Evolutionary conservation across 1,284 basidiomycete genomes (phyloP).

Genomic region (Tremellales sp.): DNA sequence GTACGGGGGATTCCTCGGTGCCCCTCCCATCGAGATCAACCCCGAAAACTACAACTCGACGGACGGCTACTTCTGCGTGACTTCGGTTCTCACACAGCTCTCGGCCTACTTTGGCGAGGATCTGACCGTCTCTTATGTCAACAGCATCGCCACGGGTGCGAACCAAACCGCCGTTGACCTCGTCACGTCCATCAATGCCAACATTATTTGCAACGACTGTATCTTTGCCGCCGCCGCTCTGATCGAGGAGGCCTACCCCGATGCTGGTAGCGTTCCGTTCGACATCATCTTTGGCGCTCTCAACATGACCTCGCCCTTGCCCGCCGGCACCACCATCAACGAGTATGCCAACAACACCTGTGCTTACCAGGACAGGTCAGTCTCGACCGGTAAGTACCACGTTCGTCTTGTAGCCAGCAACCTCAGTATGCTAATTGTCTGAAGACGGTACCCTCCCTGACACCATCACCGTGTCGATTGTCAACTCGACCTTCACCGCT

Average conservation of each 20-base stretch:
- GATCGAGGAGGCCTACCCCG: slow-evolving; percentile 34
- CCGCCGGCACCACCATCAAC: slow-evolving; percentile 21
- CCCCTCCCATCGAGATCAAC: slow-evolving; percentile 18
- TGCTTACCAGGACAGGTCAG: slow-evolving; percentile 3
- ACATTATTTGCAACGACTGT: slow-evolving; percentile 42
- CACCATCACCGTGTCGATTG: slow-evolving; percentile 30
- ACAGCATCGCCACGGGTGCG: slow-evolving; percentile 23
- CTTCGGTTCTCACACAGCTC: slow-evolving; percentile 33
- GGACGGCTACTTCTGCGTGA: slow-evolving; percentile 41
- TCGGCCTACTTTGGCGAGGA: slow-evolving; percentile 35
- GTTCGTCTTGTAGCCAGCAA: not conserved
- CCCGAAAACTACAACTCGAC: slow-evolving; percentile 29
- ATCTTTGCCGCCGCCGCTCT: slow-evolving; percentile 40
- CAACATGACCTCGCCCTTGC: slow-evolving; percentile 27
- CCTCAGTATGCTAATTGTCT: not conserved
- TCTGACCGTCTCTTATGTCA: slow-evolving; percentile 33
- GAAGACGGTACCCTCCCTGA: slow-evolving; percentile 38
- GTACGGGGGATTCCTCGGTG: not conserved
- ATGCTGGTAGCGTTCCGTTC: slow-evolving; percentile 25
- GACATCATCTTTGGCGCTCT: slow-evolving; percentile 4
- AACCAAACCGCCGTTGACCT: slow-evolving; percentile 27
- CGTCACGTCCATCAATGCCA: slow-evolving; percentile 21
- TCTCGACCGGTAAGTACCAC: slow-evolving; percentile 12
- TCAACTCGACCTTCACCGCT: slow-evolving; percentile 30
- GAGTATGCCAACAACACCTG: slow-evolving; percentile 17